Evolutionary conservation across 2,329 filamentous ascomycete species (phyloP).

Genomic region (Emmonsia crescens): DNA sequence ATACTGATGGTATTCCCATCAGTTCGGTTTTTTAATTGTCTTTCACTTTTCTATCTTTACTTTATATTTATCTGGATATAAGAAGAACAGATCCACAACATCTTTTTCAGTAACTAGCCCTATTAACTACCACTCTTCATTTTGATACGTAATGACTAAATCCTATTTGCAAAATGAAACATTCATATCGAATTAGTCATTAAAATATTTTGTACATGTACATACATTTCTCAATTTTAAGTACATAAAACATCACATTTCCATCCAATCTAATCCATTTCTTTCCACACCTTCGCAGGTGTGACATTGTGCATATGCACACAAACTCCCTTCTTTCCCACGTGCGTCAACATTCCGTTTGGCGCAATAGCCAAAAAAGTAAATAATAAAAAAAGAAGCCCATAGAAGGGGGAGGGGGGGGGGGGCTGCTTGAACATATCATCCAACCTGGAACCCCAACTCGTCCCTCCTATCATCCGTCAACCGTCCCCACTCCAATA

Average conservation of each 20-base stretch:
- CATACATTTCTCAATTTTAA: too few relatives aligned
- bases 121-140: neutral
- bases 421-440: too few relatives aligned
- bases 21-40: neutral
- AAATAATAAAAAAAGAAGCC: neutral
- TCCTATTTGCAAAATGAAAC: neutral
- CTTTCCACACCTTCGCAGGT: too few relatives aligned
- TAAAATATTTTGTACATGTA: neutral
- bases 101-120: neutral
- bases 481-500: constrained; percentile 66
- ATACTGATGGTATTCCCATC: too few relatives aligned
- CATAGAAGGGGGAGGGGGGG: too few relatives aligned
- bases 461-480: constrained; percentile 50
- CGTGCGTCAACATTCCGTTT: neutral
- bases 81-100: neutral
- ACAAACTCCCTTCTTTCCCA: neutral
- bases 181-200: neutral
- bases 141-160: neutral
- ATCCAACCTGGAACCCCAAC: constrained; percentile 27
- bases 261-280: too few relatives aligned
- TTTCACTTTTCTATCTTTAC: neutral
- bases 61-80: neutral
- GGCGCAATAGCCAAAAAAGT: neutral
- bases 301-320: neutral
- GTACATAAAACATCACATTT: neutral